Base-by-base conservation (phyloP, 2,329 filamentous ascomycete species). In the Dactylellina parvicollis region DNA sequence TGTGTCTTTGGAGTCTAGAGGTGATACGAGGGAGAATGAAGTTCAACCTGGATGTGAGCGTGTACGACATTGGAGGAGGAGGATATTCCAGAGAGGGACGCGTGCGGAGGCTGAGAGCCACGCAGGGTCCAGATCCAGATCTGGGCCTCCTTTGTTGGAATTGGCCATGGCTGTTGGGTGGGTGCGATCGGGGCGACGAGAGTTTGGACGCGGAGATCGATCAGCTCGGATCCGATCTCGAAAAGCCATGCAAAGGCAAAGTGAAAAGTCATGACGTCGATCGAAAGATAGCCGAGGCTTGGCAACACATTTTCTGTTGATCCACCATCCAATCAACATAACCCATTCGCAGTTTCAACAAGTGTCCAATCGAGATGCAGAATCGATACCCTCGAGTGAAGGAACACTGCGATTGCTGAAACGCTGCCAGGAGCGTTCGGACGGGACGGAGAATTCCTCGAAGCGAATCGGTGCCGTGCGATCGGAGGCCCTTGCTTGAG, bases 241-340 rank as follows among this genome's bases (percentile, higher is more conserved):
- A 16, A 16, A 40, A 4, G 34, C 22, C 16, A 38, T 12, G 16
- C 18, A 46, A 18, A 40, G 20, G 14, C 12, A 54, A 18, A 56
- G 34, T 3, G 28, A 20, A 18, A n/a, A 2, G 22, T 28, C 5
- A 20, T 42, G 30, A 40, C 20, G 34, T 57, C 20, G 14, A n/a
- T n/a, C n/a, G n/a, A n/a, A 34, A 4, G 46, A 50, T 61, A 50
- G 14, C 22, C 57, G 57, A 61, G 38, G 9, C 57, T 61, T 61
- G 57, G 57, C 57, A 30, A n/a, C n/a, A n/a, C n/a, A n/a, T n/a
- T n/a, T n/a, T n/a, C n/a, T n/a, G n/a, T n/a, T n/a, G n/a, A n/a
- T n/a, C n/a, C n/a, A n/a, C n/a, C n/a, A n/a, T 32, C 28, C 10
- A 16, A 32, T 3, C 47, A 47, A 8, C 44, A 50, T 12, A 55